These are phyloP conservation scores for Pseudogymnoascus sp. DNA, from an alignment of 2,329 filamentous ascomycete species.

Conservation along the genomic window DNA sequence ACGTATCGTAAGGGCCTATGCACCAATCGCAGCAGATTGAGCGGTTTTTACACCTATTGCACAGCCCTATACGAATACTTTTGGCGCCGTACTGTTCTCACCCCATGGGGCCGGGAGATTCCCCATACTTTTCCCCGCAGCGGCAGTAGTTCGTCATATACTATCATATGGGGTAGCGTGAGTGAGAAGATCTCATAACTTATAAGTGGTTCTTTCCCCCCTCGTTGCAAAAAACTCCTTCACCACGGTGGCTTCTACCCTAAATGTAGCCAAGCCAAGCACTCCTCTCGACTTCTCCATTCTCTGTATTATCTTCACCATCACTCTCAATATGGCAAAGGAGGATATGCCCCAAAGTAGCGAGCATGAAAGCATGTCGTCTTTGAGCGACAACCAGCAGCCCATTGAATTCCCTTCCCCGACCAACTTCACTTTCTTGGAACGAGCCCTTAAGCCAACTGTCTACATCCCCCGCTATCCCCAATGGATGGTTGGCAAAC, in stretches of 20 bases:
- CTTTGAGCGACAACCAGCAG: not conserved
- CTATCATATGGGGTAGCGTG: not conserved
- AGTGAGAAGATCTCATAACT: not conserved
- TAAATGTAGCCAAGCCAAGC: not conserved
- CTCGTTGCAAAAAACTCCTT: not conserved
- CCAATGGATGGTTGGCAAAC: constrained; percentile 27
- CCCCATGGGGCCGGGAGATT: not conserved
- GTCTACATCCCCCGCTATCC: constrained; percentile 32
- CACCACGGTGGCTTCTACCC: not conserved
- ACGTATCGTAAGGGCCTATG: not conserved
- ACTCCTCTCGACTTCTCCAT: not conserved
- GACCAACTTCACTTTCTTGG: not conserved
- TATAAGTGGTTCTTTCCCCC: not conserved
- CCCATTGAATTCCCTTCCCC: not conserved
- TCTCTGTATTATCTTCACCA: not conserved
- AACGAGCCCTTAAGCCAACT: constrained; percentile 29
- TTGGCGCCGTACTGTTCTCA: not conserved
- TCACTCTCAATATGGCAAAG: not conserved
- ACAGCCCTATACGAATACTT: not conserved
- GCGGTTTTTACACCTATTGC: not conserved
- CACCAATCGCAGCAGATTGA: not conserved
- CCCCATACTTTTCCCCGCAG: not conserved
- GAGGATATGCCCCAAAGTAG: not conserved
- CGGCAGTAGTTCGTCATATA: not conserved
- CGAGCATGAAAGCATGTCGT: not conserved